Conservation (phyloP, 345 rosid species). For the Aegle marmelos region DNA sequence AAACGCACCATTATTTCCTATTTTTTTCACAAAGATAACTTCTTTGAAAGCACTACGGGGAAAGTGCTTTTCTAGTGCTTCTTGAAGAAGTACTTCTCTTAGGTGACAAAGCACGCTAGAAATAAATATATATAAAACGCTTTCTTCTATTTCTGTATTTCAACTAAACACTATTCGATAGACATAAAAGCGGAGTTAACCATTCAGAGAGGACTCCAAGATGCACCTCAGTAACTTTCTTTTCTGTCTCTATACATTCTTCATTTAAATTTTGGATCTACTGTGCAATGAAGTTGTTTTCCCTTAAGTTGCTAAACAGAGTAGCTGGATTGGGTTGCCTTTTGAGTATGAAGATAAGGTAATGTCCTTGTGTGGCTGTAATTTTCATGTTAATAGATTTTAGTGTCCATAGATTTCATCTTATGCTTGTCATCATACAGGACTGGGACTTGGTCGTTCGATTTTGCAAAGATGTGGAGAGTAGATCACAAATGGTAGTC, state of each 20-base stretch:
- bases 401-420: not conserved
- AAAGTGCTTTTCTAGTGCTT: not conserved
- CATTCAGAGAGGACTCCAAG: not conserved
- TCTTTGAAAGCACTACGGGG: not conserved
- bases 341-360: slow-evolving; percentile 73
- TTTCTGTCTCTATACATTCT: not conserved
- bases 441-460: slow-evolving; percentile 69
- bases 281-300: slow-evolving; percentile 26
- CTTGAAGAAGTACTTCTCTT: not conserved
- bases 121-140: not conserved
- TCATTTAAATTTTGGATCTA: not conserved
- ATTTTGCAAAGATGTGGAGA: slow-evolving; percentile 92
- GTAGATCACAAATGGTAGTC: slow-evolving; percentile 76
- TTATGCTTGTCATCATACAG: slow-evolving; percentile 34
- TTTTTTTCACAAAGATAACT: not conserved
- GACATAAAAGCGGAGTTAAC: not conserved
- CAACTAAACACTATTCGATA: not conserved
- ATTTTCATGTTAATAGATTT: not conserved
- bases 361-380: slow-evolving; percentile 9
- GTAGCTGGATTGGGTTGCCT: slow-evolving; percentile 62
- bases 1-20: not conserved
- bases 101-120: not conserved
- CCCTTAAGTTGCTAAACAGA: slow-evolving; percentile 53
- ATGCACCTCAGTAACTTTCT: not conserved
- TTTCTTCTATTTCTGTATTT: not conserved